Evolutionary conservation across 495 filamentous ascomycete species (phyloP), one percentile per base, ranked within the genome.

Genomic region (Aspergillus affinis): DNA sequence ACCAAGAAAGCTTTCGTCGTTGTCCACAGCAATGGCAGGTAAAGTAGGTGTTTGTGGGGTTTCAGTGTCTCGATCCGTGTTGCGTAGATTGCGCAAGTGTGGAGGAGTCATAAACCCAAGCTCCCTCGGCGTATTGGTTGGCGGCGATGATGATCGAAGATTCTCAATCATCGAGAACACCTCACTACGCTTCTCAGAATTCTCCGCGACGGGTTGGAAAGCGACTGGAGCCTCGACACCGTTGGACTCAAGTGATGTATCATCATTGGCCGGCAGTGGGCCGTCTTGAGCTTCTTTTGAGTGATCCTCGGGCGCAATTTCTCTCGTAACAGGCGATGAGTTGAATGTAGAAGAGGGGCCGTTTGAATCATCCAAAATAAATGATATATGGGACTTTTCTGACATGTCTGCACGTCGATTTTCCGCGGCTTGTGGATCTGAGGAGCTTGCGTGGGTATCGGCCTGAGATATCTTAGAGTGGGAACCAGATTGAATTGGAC

Each of bases 131-230:
- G 69, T 72, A 41, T 66, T 68, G 30, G 61, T 64, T 15, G 63
- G 55, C 20, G 69, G 75, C 8, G 88, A 81, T 47, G 83, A 88
- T 1, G 88, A 88, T 7, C 79, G 74, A 44, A 95, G 78, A 20
- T 86, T 83, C 10, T 90, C 81, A 64, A 93, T 93, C 65, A 95
- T 79, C 9, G 78, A 80, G n/a, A 83, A 85, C 17, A 84, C 81
- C 57, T 88, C 86, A 6, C 68, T 71, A 36, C 75, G 77, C 51
- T 71, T 94, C 84, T 47, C 84, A 73, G 67, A 60, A 0, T 88
- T 85, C 49, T 61, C 55, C 9, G 51, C 49, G 1, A n/a, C 51
- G 12, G 59, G 7, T 19, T 52, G 27, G 4, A 63, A 20, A 26
- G 54, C 23, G 6, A 53, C 17, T 19, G 47, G 27, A 41, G 7